Evolutionary conservation across 148 eudicot species (phyloP).

Genomic region (Vaccinium corymbosum): DNA sequence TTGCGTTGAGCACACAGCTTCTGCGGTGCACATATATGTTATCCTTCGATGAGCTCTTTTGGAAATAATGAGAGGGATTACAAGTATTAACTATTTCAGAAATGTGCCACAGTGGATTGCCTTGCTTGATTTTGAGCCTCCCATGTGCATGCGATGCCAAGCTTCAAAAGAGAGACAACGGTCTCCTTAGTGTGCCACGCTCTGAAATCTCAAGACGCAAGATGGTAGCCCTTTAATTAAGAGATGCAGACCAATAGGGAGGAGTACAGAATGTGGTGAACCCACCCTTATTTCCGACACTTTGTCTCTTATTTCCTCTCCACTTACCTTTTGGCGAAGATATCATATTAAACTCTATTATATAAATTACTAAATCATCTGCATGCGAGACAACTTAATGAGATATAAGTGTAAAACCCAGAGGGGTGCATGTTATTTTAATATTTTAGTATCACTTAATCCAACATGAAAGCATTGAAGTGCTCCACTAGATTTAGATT

Average conservation of each 20-base stretch:
- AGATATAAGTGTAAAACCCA: not conserved
- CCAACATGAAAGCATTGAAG: not conserved
- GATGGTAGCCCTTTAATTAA: too few species aligned
- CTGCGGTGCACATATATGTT: not conserved
- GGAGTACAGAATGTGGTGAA: not conserved
- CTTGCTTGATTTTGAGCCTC: not conserved
- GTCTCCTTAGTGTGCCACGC: not conserved
- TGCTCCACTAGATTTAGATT: not conserved
- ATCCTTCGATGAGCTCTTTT: not conserved
- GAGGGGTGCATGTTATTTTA: not conserved
- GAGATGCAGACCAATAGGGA: too few species aligned
- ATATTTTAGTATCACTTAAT: not conserved
- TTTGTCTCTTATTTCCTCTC: not conserved
- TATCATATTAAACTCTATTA: not conserved
- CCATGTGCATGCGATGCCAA: not conserved
- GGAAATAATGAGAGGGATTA: not conserved
- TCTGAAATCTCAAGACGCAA: not conserved
- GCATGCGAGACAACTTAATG: not conserved
- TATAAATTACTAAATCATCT: not conserved
- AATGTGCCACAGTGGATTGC: not conserved
- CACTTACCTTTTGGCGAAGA: not conserved
- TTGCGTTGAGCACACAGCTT: not conserved
- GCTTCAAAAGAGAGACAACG: not conserved
- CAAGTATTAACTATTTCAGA: not conserved
- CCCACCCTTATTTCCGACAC: not conserved